These are phyloP conservation scores for Leishmania braziliensis DNA, from an alignment of 208 protist genomes.

Conservation along the genomic window DNA sequence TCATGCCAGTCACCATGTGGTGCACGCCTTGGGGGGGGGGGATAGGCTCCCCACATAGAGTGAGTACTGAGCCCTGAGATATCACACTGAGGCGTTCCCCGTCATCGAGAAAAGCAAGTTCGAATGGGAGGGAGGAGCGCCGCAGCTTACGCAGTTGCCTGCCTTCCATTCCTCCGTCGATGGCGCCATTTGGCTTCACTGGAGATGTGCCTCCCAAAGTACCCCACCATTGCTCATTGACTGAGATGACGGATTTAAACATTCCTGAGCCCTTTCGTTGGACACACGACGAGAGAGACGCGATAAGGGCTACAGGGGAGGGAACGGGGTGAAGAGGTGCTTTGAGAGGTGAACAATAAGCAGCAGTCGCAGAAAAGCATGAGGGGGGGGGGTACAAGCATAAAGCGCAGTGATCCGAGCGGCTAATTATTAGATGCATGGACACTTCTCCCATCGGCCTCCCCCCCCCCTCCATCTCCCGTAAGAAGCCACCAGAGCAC, in stretches of 20 bases:
- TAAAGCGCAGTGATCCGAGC: not conserved
- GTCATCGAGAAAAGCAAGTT: not conserved
- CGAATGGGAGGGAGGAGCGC: not conserved
- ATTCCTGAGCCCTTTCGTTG: not conserved
- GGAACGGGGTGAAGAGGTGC: not conserved
- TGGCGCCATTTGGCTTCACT: not conserved
- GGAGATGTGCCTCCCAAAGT: not conserved
- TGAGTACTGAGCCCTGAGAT: not conserved
- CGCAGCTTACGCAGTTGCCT: not conserved
- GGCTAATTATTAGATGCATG: not conserved
- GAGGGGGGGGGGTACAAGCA: not conserved
- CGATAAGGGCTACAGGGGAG: too few relatives aligned
- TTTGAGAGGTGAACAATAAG: not conserved
- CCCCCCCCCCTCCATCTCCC: too few relatives aligned
- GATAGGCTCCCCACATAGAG: not conserved
- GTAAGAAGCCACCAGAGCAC: not conserved
- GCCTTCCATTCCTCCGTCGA: not conserved
- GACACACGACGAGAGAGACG: not conserved
- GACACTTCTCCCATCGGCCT: too few relatives aligned
- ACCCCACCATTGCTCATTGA: not conserved
- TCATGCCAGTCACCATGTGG: not conserved
- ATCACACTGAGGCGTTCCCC: not conserved
- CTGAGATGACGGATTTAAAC: not conserved
- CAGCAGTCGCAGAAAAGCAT: not conserved
- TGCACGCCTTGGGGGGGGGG: not conserved